Evolutionary conservation across 1,284 basidiomycete species (phyloP).

Genomic region (Vanrija humicola): DNA sequence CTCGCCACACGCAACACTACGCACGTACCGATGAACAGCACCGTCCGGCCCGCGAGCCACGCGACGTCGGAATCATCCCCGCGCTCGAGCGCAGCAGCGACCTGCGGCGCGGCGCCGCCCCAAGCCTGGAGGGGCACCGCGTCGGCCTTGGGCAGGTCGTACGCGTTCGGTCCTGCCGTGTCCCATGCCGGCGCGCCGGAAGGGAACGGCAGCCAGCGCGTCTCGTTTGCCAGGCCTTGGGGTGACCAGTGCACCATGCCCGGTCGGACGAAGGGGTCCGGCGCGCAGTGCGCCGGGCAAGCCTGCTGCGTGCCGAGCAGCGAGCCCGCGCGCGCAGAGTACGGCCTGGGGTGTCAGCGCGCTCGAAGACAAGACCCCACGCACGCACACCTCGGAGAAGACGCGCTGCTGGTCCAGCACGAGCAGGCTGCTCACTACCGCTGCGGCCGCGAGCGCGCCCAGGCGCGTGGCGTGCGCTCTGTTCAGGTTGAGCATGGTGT

Average conservation of each 20-base stretch:
- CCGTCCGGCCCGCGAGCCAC: slow-evolving; percentile 13
- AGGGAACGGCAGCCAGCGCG: slow-evolving; percentile 24
- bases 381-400: background rate
- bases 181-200: background rate
- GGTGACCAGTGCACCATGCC: slow-evolving; percentile 25
- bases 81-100: slow-evolving; percentile 10
- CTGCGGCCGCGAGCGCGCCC: background rate
- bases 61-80: slow-evolving; percentile 6
- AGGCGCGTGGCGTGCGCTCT: too few relatives aligned
- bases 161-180: background rate
- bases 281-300: slow-evolving; percentile 2
- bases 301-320: background rate
- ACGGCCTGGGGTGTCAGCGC: too few relatives aligned
- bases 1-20: background rate
- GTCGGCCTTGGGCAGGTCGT: slow-evolving; percentile 9
- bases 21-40: slow-evolving; percentile 18
- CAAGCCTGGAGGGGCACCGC: slow-evolving; percentile 7
- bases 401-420: background rate
- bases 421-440: background rate
- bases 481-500: too few relatives aligned
- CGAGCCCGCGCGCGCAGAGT: background rate
- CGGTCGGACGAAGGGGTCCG: slow-evolving; percentile 19
- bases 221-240: slow-evolving; percentile 11
- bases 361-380: too few relatives aligned
- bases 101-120: slow-evolving; percentile 7